Base-by-base conservation (phyloP, 768 basidiomycete species). In the Termitomyces sp. region DNA sequence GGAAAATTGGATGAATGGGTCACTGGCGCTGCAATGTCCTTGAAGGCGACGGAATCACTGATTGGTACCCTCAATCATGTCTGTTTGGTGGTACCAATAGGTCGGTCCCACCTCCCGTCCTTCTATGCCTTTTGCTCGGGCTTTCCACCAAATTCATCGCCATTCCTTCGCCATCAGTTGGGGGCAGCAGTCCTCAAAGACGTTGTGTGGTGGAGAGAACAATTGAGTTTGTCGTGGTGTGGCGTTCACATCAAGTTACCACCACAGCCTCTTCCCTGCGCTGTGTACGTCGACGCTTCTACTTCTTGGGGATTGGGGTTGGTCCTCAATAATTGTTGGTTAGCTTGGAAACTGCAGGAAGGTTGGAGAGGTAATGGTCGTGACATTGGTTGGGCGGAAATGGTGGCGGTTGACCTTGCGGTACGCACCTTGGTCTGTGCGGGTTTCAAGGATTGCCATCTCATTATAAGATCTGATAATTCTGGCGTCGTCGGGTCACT, bases 31-130 rank as follows among this genome's bases (percentile, higher is more conserved):
- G 50, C 50, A 2, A 58, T 65, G 18, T 48, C 62, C 1, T 46
- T 39, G 27, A 59, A 63, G 7, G 66, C 68, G 9, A 58, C 61
- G 0, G 64, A 74, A 32, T 63, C 58, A 0, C 7, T 73, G 0
- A 56, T 69, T 5, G 72, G 75, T 0, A 74, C 71, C 0, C 60
- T 77, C 0, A 68, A 72, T 15, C 75, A 77, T 52, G 68, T 69
- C 20, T 63, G 67, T 1, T 54, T 76, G 0, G 70, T 70, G 0
- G 27, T 70, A 2, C 67, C 66, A 0, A 52, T 62, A 10, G 71
- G 74, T 3, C 67, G 67, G 1, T 66, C 68, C 0, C 60, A 56
- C 3, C 60, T 76, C 1, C 63, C 69, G 0, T 23, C 67, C 0
- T 47, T 77, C 9, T 70, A 66, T 27, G 39, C 48, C n/a, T 70